These are phyloP conservation scores for Alloteropsis semialata DNA, from an alignment of 176 grass and related monocot genomes.

Conservation along the genomic window DNA sequence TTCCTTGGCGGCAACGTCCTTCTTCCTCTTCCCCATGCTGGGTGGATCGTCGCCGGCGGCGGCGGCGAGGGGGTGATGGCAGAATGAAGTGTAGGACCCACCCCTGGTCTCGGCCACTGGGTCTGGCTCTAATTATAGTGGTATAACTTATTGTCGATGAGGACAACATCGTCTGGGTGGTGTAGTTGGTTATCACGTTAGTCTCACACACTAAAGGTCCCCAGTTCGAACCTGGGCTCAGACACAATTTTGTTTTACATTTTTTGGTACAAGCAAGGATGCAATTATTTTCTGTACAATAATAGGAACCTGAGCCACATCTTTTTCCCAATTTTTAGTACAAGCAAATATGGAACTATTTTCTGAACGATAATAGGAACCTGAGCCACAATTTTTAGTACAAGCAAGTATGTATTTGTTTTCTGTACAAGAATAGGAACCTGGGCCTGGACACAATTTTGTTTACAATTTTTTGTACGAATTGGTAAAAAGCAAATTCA, in stretches of 20 bases:
- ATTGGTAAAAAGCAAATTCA: too few species aligned
- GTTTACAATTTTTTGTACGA: too few species aligned
- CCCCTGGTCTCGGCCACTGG: neutral
- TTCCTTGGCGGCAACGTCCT: neutral
- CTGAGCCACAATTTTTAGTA: too few species aligned
- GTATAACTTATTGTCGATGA: too few species aligned
- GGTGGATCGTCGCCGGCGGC: neutral
- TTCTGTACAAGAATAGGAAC: too few species aligned
- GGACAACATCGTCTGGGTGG: slow-evolving; percentile 68
- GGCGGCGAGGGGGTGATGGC: neutral
- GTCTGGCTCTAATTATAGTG: too few species aligned
- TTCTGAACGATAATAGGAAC: too few species aligned
- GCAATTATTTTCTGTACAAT: neutral
- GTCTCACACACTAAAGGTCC: slow-evolving; percentile 71
- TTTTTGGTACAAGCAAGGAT: neutral
- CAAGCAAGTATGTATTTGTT: too few species aligned
- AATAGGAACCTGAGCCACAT: too few species aligned
- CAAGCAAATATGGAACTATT: too few species aligned
- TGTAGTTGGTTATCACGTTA: slow-evolving; percentile 75
- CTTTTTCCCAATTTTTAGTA: neutral
- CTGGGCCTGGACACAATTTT: too few species aligned
- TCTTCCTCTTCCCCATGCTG: slow-evolving; percentile 15
- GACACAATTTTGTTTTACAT: neutral
- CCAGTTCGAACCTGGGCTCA: slow-evolving; percentile 71
- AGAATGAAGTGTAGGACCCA: neutral